phyloP scores from a whole-genome alignment of 441 rosid genomes.

The Dalechampia spathulata region DNA sequence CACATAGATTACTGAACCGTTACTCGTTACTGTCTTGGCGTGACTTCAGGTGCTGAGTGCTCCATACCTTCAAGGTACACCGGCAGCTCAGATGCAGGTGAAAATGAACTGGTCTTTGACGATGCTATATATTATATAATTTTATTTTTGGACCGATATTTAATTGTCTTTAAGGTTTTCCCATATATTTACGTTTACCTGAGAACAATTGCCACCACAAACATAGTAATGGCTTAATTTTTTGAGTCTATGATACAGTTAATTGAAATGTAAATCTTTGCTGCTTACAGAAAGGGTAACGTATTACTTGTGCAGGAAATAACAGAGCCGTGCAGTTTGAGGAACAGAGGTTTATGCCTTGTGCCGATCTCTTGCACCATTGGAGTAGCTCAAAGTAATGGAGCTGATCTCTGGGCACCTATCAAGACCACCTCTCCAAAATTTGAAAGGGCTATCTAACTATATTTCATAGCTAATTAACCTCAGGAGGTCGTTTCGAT shows the following conservation, averaged over 20 bases:
- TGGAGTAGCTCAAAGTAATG: conserved; percentile 79
- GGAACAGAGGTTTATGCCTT: conserved; percentile 71
- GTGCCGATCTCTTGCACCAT: conserved; percentile 66
- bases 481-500: not conserved
- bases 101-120: conserved; percentile 16
- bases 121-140: not conserved
- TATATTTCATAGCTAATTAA: conserved; percentile 3
- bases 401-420: conserved; percentile 97
- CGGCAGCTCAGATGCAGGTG: conserved; percentile 48
- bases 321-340: conserved; percentile 48
- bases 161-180: too few species aligned
- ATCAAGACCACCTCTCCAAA: conserved; percentile 66
- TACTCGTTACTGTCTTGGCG: not conserved
- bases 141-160: too few species aligned
- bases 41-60: conserved; percentile 81
- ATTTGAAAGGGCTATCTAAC: conserved; percentile 28
- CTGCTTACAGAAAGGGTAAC: not conserved
- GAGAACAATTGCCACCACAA: too few species aligned
- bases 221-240: too few species aligned
- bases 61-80: conserved; percentile 67
- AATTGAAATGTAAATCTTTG: too few species aligned
- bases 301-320: conserved; percentile 32
- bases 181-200: too few species aligned
- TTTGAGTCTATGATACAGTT: too few species aligned
- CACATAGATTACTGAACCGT: conserved; percentile 12